These are phyloP conservation scores for Leccinum ochraceum DNA, from an alignment of 768 basidiomycete genomes.

Conservation along the genomic window DNA sequence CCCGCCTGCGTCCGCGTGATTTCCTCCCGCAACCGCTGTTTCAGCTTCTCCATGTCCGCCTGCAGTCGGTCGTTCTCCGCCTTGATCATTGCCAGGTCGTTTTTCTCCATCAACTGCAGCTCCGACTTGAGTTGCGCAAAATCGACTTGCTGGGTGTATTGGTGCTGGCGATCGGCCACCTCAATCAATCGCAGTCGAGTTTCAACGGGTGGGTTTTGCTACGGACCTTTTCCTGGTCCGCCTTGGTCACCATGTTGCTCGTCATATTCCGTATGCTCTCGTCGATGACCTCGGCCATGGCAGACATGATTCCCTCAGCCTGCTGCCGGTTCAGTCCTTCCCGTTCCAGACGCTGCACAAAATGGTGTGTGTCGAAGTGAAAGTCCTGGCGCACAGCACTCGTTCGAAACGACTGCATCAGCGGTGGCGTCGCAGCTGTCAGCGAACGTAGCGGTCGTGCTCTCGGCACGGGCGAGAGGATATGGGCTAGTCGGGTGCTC, in stretches of 20 bases:
- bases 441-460: slow-evolving; percentile 10
- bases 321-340: slow-evolving; percentile 89
- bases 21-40: slow-evolving; percentile 90
- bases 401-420: slow-evolving; percentile 31
- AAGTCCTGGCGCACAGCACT: slow-evolving; percentile 45
- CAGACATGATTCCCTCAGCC: slow-evolving; percentile 96
- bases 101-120: slow-evolving; percentile 94
- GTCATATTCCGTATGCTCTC: slow-evolving; percentile 97
- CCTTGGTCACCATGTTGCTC: slow-evolving; percentile 92
- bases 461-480: not conserved
- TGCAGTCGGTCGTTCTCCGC: slow-evolving; percentile 95
- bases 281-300: slow-evolving; percentile 96
- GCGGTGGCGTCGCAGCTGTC: not conserved
- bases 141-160: slow-evolving; percentile 95
- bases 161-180: slow-evolving; percentile 51
- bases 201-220: not conserved
- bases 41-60: slow-evolving; percentile 90
- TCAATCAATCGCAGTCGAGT: slow-evolving; percentile 7
- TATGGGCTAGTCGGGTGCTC: slow-evolving; percentile 11
- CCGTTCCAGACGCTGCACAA: slow-evolving; percentile 86
- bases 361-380: slow-evolving; percentile 96
- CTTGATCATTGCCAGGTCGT: slow-evolving; percentile 93
- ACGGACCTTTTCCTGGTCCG: slow-evolving; percentile 92
- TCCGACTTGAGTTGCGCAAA: slow-evolving; percentile 97
- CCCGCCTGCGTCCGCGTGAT: slow-evolving; percentile 91